A percentile compares a stretch with the other conserved stretches of the same genome.
phyloP scores from a whole-genome alignment of 2,329 filamentous ascomycete genomes.

The Colletotrichum tabaci region DNA sequence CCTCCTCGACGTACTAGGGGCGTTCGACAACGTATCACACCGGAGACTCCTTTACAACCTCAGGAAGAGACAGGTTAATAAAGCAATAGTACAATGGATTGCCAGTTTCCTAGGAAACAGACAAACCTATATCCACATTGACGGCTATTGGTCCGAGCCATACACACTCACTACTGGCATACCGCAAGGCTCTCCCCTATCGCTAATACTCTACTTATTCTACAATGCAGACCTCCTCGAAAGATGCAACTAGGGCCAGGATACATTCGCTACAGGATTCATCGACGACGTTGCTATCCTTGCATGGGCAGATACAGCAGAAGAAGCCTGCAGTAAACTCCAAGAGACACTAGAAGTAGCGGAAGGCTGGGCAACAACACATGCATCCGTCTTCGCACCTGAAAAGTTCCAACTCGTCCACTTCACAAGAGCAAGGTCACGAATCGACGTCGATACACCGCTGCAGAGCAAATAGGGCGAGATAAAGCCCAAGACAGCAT shows the following conservation, averaged over 20 bases:
- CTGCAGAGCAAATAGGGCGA: conserved; percentile 36
- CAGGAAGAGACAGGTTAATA: no score
- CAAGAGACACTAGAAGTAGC: conserved; percentile 17
- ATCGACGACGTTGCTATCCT: conserved; percentile 42
- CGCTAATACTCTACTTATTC: conserved; percentile 48
- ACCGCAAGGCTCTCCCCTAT: conserved; percentile 46
- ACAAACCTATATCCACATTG: no score
- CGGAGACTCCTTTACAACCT: no score
- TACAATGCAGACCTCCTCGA: conserved; percentile 48
- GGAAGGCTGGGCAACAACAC: no score
- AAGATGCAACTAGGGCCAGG: conserved; percentile 20
- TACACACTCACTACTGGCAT: conserved; percentile 42
- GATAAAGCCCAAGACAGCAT: conserved; percentile 28
- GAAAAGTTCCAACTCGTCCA: conserved; percentile 47
- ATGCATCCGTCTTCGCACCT: conserved; percentile 37
- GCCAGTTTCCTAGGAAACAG: no score
- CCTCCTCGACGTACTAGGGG: no score
- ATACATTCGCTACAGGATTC: conserved; percentile 36
- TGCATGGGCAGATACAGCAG: conserved; percentile 35
- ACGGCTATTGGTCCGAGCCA: no score
- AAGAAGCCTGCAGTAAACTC: conserved; percentile 43
- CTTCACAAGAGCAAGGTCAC: conserved; percentile 42
- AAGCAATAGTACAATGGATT: no score
- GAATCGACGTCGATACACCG: conserved; percentile 39
- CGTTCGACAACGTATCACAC: no score